phyloP scores from a whole-genome alignment of 2,329 filamentous ascomycete genomes.

The Exophiala phaeomuriformis region DNA sequence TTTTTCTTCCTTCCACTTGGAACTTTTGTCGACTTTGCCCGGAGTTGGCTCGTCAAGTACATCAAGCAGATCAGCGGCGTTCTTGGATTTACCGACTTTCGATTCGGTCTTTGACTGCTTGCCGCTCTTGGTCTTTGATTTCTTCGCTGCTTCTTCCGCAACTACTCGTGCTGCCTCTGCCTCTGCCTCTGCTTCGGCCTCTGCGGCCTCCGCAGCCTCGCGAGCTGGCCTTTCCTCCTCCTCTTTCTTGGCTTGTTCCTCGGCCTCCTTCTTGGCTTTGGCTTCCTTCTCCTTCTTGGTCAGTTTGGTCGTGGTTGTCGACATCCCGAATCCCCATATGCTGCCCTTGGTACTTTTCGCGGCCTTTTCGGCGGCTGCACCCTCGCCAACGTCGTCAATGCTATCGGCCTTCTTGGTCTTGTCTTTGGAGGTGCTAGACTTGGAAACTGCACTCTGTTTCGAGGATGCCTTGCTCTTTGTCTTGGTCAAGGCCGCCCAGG shows the following conservation, averaged over 20 bases:
- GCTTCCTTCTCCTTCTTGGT: slow-evolving; percentile 42
- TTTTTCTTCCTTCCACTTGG: slow-evolving; percentile 28
- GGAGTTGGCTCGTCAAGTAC: slow-evolving; percentile 29
- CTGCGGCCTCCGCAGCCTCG: slow-evolving; percentile 32
- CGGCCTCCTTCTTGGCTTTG: slow-evolving; percentile 38
- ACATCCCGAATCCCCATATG: slow-evolving; percentile 41
- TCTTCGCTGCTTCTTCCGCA: slow-evolving; percentile 23
- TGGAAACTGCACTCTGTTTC: slow-evolving; percentile 37
- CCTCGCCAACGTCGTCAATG: slow-evolving; percentile 20
- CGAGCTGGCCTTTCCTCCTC: slow-evolving; percentile 29
- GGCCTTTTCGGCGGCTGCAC: slow-evolving; percentile 22
- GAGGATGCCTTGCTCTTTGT: slow-evolving; percentile 32
- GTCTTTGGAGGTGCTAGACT: slow-evolving; percentile 26
- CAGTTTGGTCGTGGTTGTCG: slow-evolving; percentile 37
- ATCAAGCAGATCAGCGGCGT: slow-evolving; percentile 32
- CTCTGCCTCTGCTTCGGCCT: slow-evolving; percentile 36
- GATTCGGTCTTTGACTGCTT: slow-evolving; percentile 25
- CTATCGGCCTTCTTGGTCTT: slow-evolving; percentile 25
- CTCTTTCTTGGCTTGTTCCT: slow-evolving; percentile 26
- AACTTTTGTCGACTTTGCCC: slow-evolving; percentile 15
- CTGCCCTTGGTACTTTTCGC: slow-evolving; percentile 31
- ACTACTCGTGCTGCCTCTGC: slow-evolving; percentile 13
- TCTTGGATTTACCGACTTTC: slow-evolving; percentile 28
- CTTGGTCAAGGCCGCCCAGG: slow-evolving; percentile 34
- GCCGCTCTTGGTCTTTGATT: slow-evolving; percentile 29